Evolutionary conservation across 2,329 filamentous ascomycete species (phyloP), one percentile per base, ranked within the genome.

Genomic region (Lizonia empirigonia): DNA sequence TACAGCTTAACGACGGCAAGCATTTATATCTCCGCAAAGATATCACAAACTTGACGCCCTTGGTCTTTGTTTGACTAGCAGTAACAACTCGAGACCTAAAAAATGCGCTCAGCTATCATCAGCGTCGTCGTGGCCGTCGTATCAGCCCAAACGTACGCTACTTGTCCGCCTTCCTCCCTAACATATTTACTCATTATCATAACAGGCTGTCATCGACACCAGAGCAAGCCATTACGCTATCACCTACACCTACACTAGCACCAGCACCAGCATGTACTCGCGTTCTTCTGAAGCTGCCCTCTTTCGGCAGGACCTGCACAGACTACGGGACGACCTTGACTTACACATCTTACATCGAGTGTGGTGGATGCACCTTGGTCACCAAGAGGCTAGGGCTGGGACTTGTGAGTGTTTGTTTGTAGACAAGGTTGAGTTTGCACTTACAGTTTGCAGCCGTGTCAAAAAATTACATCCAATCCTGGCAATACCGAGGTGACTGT

Each of bases 301-400:
- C 59, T 0, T 44, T 63, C 16, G 41, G 49, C 5, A 44, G 27
- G 1, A 44, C 61, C 20, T 70, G 68, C 45, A 70, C 65, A 5
- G 62, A 64, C 8, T 57, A 59, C 34, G 42, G 53, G 13, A 53
- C 49, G 7, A 69, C 67, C 4, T 47, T 41, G 13, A 71, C 68
- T 0, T 34, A 34, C 7, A 71, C 67, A 4, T 46, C 42, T 2
- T 67, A 64, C n/a, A 65, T 57, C 2, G 57, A 70, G 10, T 72
- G 69, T 18, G 54, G 55, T 7, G 63, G 65, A 13, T 71, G 68
- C 37, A 52, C 32, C 4, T 19, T 71, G 20, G 9, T 41, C 9
- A 68, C 59, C 3, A 33, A 35, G 35, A 26, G 12, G 9, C 39
- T 68, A 1, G 68, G 69, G 1, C 33, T 61, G 6, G 69, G 67